These are phyloP conservation scores for Linanthus parryae DNA, from an alignment of 148 eudicot genomes.

Conservation along the genomic window DNA sequence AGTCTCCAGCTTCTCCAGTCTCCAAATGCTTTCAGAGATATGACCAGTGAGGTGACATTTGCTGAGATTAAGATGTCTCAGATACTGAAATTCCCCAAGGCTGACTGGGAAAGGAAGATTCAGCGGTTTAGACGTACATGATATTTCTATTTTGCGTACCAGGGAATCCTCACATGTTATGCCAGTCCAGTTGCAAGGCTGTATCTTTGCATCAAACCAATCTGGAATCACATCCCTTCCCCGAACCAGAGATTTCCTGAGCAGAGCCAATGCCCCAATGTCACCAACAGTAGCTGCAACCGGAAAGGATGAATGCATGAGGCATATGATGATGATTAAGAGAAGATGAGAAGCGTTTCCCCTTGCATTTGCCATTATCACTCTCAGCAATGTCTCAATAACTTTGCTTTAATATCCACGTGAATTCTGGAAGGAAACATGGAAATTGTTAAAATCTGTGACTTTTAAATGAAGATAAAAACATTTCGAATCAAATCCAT, in stretches of 20 bases:
- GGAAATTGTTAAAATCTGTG: too few relatives aligned
- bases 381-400: background rate
- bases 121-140: slow-evolving; percentile 39
- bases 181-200: slow-evolving; percentile 75
- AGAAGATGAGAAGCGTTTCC: slow-evolving; percentile 5
- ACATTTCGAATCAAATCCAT: too few relatives aligned
- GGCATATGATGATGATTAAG: slow-evolving; percentile 19
- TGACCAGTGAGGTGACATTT: slow-evolving; percentile 59
- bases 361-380: slow-evolving; percentile 5
- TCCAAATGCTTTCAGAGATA: slow-evolving; percentile 49
- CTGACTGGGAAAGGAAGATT: slow-evolving; percentile 50
- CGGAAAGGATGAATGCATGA: slow-evolving; percentile 21
- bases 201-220: slow-evolving; percentile 49
- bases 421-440: too few relatives aligned
- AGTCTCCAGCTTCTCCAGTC: slow-evolving; percentile 43
- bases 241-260: slow-evolving; percentile 39
- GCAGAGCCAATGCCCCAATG: slow-evolving; percentile 31
- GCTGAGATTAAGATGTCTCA: slow-evolving; percentile 68
- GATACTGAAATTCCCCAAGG: slow-evolving; percentile 40
- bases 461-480: too few relatives aligned
- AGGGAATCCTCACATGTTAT: slow-evolving; percentile 42
- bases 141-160: slow-evolving; percentile 39
- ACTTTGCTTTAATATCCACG: too few relatives aligned
- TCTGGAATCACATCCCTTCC: slow-evolving; percentile 37
- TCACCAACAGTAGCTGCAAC: slow-evolving; percentile 24